A percentile compares a stretch with the other conserved stretches of the same genome.
phyloP scores from a whole-genome alignment of 305 asterid genomes.

The Fraxinus baroniana region DNA sequence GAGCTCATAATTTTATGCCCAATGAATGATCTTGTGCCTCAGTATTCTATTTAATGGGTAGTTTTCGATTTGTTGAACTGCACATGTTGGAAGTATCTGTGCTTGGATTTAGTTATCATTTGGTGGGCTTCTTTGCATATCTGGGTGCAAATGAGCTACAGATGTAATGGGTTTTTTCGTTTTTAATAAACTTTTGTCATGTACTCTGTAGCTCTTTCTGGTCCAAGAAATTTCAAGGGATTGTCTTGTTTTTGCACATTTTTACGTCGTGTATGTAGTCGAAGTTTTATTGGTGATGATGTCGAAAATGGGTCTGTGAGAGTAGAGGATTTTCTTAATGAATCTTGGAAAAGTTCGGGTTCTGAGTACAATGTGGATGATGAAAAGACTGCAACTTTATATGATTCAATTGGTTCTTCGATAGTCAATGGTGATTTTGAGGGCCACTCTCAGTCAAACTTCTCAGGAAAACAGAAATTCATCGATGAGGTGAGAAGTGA shows the following conservation, averaged over 20 bases:
- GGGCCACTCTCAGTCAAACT: constrained; percentile 25
- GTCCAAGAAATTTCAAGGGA: constrained; percentile 43
- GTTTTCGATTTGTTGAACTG: constrained; percentile 14
- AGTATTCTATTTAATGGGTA: constrained; percentile 34
- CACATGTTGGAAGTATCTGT: constrained; percentile 16
- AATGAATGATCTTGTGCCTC: constrained; percentile 14
- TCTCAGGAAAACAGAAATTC: constrained; percentile 39
- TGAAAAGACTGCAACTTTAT: constrained; percentile 25
- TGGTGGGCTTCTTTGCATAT: constrained; percentile 11
- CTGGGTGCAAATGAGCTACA: constrained; percentile 25
- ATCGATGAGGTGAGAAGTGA: constrained; percentile 46
- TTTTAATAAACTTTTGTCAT: constrained; percentile 36
- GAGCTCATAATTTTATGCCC: neutral
- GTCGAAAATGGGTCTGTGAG: constrained; percentile 57
- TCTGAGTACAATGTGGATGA: constrained; percentile 36
- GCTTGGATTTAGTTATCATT: constrained; percentile 19
- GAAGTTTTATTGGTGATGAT: constrained; percentile 41
- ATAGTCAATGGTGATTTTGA: constrained; percentile 23
- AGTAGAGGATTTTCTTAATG: constrained; percentile 64
- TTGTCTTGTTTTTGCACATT: constrained; percentile 33
- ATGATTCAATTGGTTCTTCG: constrained; percentile 26
- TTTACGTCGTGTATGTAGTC: constrained; percentile 51
- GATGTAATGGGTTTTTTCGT: constrained; percentile 38
- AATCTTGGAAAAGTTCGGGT: constrained; percentile 57
- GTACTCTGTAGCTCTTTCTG: constrained; percentile 49